Base-by-base conservation (phyloP, 495 filamentous ascomycete species). In the Neurospora tetraspora region DNA sequence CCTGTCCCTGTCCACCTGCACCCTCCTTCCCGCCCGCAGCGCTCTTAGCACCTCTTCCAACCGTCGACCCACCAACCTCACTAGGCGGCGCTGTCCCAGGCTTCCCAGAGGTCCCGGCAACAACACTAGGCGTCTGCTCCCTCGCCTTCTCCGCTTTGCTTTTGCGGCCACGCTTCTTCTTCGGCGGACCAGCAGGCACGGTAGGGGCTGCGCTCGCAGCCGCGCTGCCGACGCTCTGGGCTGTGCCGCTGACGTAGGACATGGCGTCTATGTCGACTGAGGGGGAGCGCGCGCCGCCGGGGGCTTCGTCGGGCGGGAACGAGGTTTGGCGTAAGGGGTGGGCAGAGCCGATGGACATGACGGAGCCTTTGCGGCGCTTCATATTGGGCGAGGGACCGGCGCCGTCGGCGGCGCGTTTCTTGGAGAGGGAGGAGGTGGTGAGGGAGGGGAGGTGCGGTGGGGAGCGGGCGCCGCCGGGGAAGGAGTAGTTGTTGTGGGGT, bases 261-360 rank as follows among this genome's bases (percentile, higher is more conserved):
- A 89, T 86, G 72, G 88, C 86, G 76, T 91, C 91, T 27, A 81
- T 43, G 76, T 91, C 87, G 61, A 89, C 86, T 31, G 88, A 91
- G 4, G 92, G 92, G 10, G 90, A 91, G 72, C 91, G 88, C 43
- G 85, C 84, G 76, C 80, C 80, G 0, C 79, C 80, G 20, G 75
- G 80, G 69, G 80, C 80, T 74, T 87, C 85, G 69, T 87, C 83
- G 5, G 88, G 92, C 0, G 93, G 91, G 80, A 96, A 97, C 0
- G 94, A 95, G 69, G 94, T 96, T 77, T 97, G 93, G 38, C 94
- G 92, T 23, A 97, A 90, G 11, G 92, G 92, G 79, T 96, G 93
- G 9, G 86, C 85, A 20, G 89, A 88, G 40, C 80, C 81, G 43
- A 82, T 75, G 12, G 88, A 89, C 72, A 86, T 82, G 68, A 84